Conservation (phyloP, 768 basidiomycete species). For the Tephrocybe sp. region DNA sequence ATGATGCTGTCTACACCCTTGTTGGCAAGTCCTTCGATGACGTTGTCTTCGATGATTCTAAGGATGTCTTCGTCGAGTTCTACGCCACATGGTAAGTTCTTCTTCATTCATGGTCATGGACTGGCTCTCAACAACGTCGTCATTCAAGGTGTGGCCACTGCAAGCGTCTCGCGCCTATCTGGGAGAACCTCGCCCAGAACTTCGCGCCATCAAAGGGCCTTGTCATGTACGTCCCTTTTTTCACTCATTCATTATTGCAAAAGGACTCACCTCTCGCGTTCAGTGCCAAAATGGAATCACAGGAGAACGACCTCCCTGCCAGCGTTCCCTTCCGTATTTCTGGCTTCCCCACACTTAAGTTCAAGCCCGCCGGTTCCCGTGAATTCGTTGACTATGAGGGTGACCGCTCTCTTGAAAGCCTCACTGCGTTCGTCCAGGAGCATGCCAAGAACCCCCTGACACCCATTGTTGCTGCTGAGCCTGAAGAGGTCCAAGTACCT, state of each 20-base stretch:
- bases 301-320: constrained; percentile 93
- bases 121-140: background rate
- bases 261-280: constrained; percentile 13
- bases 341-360: constrained; percentile 96
- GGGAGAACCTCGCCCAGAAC: constrained; percentile 88
- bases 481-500: constrained; percentile 35
- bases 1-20: constrained; percentile 78
- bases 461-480: constrained; percentile 30
- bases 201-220: constrained; percentile 76
- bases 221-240: constrained; percentile 61
- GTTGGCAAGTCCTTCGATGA: constrained; percentile 91
- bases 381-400: constrained; percentile 95
- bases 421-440: constrained; percentile 82
- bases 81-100: constrained; percentile 88
- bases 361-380: constrained; percentile 85
- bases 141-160: constrained; percentile 84
- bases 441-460: constrained; percentile 75
- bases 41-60: constrained; percentile 79
- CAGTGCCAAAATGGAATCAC: constrained; percentile 95
- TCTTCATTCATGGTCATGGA: background rate
- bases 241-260: background rate
- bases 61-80: constrained; percentile 97
- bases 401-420: constrained; percentile 83
- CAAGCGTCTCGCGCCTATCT: constrained; percentile 94
- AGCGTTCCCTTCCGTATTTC: constrained; percentile 83